phyloP scores from a whole-genome alignment of 495 filamentous ascomycete genomes.

The Penicillium flavigenum region DNA sequence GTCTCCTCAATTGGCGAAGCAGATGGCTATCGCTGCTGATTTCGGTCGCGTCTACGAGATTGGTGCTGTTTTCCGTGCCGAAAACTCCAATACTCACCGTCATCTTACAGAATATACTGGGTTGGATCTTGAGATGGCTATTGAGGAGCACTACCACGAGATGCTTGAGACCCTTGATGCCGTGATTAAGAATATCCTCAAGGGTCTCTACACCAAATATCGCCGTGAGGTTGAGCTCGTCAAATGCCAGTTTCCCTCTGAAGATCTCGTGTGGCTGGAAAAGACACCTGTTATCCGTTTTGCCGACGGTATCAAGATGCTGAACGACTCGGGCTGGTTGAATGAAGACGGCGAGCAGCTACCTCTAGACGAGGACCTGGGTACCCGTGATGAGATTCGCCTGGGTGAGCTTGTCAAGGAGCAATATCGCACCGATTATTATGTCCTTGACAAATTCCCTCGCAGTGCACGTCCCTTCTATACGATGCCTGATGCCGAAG shows the following conservation, averaged over 20 bases:
- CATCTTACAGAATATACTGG: slow-evolving; percentile 97
- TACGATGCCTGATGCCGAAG: slow-evolving; percentile 81
- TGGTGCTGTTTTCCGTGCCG: slow-evolving; percentile 86
- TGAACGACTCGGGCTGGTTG: slow-evolving; percentile 78
- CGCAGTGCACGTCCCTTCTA: slow-evolving; percentile 84
- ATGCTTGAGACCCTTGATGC: slow-evolving; percentile 73
- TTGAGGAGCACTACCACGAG: slow-evolving; percentile 86
- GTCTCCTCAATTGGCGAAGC: slow-evolving; percentile 91
- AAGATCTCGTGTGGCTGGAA: slow-evolving; percentile 75
- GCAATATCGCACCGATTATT: slow-evolving; percentile 87
- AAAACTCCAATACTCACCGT: slow-evolving; percentile 91
- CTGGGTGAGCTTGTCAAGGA: slow-evolving; percentile 80
- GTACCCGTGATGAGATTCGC: slow-evolving; percentile 83
- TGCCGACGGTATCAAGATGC: slow-evolving; percentile 70
- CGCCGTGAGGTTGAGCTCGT: slow-evolving; percentile 68
- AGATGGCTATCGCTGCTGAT: slow-evolving; percentile 88
- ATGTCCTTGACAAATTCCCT: slow-evolving; percentile 93
- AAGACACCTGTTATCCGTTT: slow-evolving; percentile 81
- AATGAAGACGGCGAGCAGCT: slow-evolving; percentile 71
- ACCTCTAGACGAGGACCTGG: slow-evolving; percentile 71
- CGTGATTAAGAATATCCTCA: slow-evolving; percentile 80
- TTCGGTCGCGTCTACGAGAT: slow-evolving; percentile 86
- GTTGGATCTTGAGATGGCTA: slow-evolving; percentile 94
- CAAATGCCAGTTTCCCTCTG: slow-evolving; percentile 64
- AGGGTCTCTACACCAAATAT: slow-evolving; percentile 62